Evolutionary conservation across 2,329 filamentous ascomycete genomes (phyloP).

Genomic region (Fusarium penzigii): DNA sequence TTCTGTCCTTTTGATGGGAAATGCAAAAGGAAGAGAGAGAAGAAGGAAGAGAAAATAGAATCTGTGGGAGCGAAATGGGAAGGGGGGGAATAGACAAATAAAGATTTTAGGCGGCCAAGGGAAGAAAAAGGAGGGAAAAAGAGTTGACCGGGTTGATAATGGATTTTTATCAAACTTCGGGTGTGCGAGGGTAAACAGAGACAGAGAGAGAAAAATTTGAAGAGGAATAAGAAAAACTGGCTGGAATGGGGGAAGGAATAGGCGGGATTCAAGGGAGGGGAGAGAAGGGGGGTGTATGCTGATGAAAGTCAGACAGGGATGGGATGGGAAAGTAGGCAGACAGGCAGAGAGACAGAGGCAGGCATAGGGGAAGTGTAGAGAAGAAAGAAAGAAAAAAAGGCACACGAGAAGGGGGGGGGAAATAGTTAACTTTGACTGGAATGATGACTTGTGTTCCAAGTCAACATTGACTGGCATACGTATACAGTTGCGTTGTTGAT

Average conservation of each 20-base stretch:
- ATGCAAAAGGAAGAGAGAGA: not conserved
- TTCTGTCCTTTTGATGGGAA: not conserved
- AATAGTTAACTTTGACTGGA: not conserved
- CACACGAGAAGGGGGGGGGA: not conserved
- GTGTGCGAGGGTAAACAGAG: slow-evolving; percentile 28
- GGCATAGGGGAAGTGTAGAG: not conserved
- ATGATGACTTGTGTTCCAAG: not conserved
- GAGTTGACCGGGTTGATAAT: slow-evolving; percentile 32
- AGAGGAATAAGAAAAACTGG: slow-evolving; percentile 5
- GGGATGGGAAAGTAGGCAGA: slow-evolving; percentile 11
- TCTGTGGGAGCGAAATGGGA: slow-evolving; percentile 28
- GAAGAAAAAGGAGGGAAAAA: slow-evolving; percentile 19
- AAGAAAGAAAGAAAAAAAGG: not conserved
- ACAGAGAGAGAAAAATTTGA: slow-evolving; percentile 22
- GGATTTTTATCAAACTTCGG: slow-evolving; percentile 31
- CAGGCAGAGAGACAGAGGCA: not conserved
- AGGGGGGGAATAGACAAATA: slow-evolving; percentile 8
- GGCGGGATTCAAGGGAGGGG: slow-evolving; percentile 13
- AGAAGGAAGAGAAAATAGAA: slow-evolving; percentile 7
- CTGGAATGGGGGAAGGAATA: slow-evolving; percentile 26
- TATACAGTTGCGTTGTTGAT: too few relatives aligned
- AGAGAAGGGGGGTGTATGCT: slow-evolving; percentile 13
- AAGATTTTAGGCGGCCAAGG: slow-evolving; percentile 15
- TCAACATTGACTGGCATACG: too few relatives aligned
- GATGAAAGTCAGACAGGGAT: slow-evolving; percentile 14